Base-by-base conservation (phyloP, 139 green algal species). In the Gonium pectorale region DNA sequence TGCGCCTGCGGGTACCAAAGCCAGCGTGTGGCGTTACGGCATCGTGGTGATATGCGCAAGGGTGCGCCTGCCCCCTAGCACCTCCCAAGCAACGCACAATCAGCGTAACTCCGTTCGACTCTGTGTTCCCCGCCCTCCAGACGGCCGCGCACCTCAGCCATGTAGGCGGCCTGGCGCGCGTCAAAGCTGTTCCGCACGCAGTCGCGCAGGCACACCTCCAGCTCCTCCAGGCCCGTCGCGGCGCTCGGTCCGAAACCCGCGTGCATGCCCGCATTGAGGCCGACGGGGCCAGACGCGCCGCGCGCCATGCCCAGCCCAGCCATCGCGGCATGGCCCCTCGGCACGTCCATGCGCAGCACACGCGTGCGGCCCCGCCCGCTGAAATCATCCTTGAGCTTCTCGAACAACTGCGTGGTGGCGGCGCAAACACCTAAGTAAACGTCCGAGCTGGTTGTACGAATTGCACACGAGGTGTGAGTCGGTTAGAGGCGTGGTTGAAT, bases 91-190 rank as follows among this genome's bases (percentile, higher is more conserved):
- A n/a, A n/a, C n/a, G n/a, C n/a, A n/a, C n/a, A n/a, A n/a, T n/a
- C n/a, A n/a, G n/a, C n/a, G n/a, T n/a, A n/a, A n/a, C n/a, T n/a
- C n/a, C n/a, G n/a, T n/a, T n/a, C n/a, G n/a, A n/a, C n/a, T n/a
- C n/a, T n/a, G n/a, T n/a, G n/a, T n/a, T n/a, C n/a, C n/a, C n/a
- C n/a, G n/a, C n/a, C n/a, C n/a, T n/a, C n/a, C n/a, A n/a, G n/a
- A n/a, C n/a, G n/a, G n/a, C n/a, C n/a, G n/a, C n/a, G 3, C 62
- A 94, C 95, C 91, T 96, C 93, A 29, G 94, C 93, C 31, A 93
- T 86, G 80, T 98, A 98, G 1, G 94, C 94, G 9, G 81, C 89
- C 37, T 93, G 90, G 3, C 96, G 85, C 11, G 92, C 88, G 88
- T 98, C 93, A 80, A 98, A 98, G 41, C 83, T 91, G 7, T 71